A percentile compares a stretch with the other conserved stretches of the same genome.
phyloP scores from a whole-genome alignment of 805 yeast species.

The Sugiyamaella americana region DNA sequence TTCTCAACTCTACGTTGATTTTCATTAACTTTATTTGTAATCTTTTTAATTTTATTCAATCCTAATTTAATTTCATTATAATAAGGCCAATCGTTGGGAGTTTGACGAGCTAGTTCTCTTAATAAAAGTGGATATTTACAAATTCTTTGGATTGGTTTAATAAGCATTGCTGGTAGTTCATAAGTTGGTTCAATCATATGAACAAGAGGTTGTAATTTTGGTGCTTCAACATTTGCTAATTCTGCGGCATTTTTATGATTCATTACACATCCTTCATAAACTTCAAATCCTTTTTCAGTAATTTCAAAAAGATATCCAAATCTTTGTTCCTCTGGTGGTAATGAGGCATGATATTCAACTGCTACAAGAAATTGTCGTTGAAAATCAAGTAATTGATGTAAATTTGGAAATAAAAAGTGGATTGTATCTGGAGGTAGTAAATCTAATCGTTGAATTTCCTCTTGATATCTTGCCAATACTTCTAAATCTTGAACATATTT shows the following conservation, averaged over 20 bases:
- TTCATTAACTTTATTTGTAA: slow-evolving; percentile 85
- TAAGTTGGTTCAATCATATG: slow-evolving; percentile 71
- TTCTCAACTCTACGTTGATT: slow-evolving; percentile 91
- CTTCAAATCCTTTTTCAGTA: slow-evolving; percentile 76
- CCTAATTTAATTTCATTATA: slow-evolving; percentile 69
- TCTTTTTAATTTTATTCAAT: slow-evolving; percentile 66
- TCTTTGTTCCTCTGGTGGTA: slow-evolving; percentile 69
- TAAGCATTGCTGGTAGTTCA: slow-evolving; percentile 80
- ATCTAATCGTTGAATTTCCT: slow-evolving; percentile 55
- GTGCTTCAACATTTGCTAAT: slow-evolving; percentile 56
- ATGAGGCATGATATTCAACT: slow-evolving; percentile 76
- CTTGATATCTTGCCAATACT: slow-evolving; percentile 57
- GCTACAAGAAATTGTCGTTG: slow-evolving; percentile 87
- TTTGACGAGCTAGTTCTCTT: slow-evolving; percentile 58
- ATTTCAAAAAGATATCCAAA: slow-evolving; percentile 85
- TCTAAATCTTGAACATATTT: slow-evolving; percentile 91
- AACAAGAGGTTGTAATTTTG: slow-evolving; percentile 48
- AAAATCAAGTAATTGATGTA: slow-evolving; percentile 78
- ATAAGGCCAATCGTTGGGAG: slow-evolving; percentile 47
- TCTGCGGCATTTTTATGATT: slow-evolving; percentile 86
- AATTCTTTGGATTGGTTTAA: slow-evolving; percentile 94
- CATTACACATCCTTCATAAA: slow-evolving; percentile 91
- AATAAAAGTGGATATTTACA: slow-evolving; percentile 88
- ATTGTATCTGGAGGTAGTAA: slow-evolving; percentile 71
- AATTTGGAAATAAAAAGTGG: slow-evolving; percentile 77